Base-by-base conservation (phyloP, 352 stramenopile species). In the Globisporangium splendens region DNA sequence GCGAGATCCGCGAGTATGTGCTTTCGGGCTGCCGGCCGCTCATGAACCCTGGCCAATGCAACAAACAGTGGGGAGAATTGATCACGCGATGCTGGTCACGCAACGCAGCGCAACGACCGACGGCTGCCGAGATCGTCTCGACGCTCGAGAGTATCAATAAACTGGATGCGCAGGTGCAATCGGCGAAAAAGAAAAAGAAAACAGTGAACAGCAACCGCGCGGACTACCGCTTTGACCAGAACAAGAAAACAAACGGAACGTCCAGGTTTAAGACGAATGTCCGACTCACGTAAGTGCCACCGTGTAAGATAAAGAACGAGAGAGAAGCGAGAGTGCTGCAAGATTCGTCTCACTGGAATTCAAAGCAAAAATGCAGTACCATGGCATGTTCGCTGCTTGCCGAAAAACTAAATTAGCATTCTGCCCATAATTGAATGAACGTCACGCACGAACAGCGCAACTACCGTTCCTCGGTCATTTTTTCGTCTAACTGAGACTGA, bases 21-120 rank as follows among this genome's bases (percentile, higher is more conserved):
- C 65, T 91, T 44, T 82, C 78, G 41, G 83, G 86, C 59, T 81
- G 74, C 56, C 77, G 86, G 54, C 86, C 86, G 51, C 68, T 79
- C 61, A 86, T 95, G 72, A 89, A 87, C 65, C 71, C 81, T 8
- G 82, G 84, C 8, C 66, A 79, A 62, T 93, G 78, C 63, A 86
- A 88, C 65, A 75, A 92, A 59, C 88, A 91, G 62, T 95, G 86
- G 86, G 77, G 79, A 44, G 81, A 95, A 48, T 73, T 95, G 14
- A 92, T 95, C 64, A 77, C 82, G 47, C 71, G 85, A 47, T 95
- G 86, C 70, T 95, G 86, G 86, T 89, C 83, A 15, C 75, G 87
- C 52, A 92, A 91, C 61, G 68, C 83, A 50, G 69, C 75, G 20
- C 66, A 75, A 48, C 84, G 86, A 41, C 86, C 86, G 35, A 88